A percentile compares a stretch with the other conserved stretches of the same genome.
These are phyloP conservation scores for Lactarius sp. DNA, from an alignment of 768 basidiomycete species.

Conservation along the genomic window DNA sequence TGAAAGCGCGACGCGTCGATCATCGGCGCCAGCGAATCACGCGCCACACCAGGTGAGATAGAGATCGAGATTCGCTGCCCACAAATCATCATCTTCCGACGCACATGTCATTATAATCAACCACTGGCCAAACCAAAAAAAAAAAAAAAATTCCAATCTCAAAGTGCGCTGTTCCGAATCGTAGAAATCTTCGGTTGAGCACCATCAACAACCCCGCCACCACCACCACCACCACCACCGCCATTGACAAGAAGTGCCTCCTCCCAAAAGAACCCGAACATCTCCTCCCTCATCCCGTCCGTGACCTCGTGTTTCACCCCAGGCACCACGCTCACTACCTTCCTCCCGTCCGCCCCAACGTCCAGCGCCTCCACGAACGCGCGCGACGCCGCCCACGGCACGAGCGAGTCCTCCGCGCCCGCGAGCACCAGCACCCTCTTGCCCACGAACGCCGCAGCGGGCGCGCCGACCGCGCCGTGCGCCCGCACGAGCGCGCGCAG, in stretches of 20 bases:
- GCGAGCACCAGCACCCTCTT: slow-evolving; percentile 73
- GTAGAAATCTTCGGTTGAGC: not conserved
- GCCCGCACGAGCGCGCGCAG: slow-evolving; percentile 44
- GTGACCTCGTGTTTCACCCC: slow-evolving; percentile 37
- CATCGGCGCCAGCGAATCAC: too few species aligned
- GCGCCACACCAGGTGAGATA: not conserved
- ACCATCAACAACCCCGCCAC: too few species aligned
- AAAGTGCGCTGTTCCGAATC: not conserved
- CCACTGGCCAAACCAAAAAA: not conserved
- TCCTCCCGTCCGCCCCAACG: slow-evolving; percentile 31
- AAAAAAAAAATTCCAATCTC: not conserved
- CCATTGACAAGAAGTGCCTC: slow-evolving; percentile 11
- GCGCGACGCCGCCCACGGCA: slow-evolving; percentile 32
- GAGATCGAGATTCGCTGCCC: not conserved
- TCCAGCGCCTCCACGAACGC: slow-evolving; percentile 32
- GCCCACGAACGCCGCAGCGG: slow-evolving; percentile 54
- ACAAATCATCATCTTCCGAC: too few species aligned
- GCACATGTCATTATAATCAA: too few species aligned
- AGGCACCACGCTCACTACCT: slow-evolving; percentile 31
- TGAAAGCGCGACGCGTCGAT: not conserved
- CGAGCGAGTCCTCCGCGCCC: slow-evolving; percentile 42
- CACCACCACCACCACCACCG: too few species aligned
- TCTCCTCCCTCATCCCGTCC: slow-evolving; percentile 34
- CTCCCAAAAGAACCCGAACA: slow-evolving; percentile 27
- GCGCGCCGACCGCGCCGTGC: slow-evolving; percentile 42